These are phyloP conservation scores for Comarum palustre DNA, from an alignment of 306 rosid genomes.

Conservation along the genomic window DNA sequence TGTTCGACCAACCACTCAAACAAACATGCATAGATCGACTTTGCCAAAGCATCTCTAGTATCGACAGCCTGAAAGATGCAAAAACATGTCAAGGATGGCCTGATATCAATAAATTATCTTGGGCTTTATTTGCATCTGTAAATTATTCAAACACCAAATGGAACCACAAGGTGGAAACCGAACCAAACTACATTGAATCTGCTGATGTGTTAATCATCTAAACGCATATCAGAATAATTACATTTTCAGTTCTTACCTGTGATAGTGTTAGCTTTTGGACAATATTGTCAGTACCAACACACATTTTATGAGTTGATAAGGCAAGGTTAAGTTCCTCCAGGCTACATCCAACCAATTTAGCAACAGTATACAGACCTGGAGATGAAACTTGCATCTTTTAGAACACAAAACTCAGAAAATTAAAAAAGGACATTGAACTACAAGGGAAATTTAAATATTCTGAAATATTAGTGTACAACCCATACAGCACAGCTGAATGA, in stretches of 20 bases:
- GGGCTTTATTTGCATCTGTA: background rate
- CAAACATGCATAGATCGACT: slow-evolving; percentile 84
- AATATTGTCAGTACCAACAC: slow-evolving; percentile 80
- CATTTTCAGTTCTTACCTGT: slow-evolving; percentile 45
- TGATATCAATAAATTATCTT: background rate
- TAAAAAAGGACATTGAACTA: background rate
- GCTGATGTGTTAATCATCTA: background rate
- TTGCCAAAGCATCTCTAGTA: slow-evolving; percentile 97
- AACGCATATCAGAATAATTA: background rate
- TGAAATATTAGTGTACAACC: background rate
- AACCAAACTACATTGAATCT: background rate
- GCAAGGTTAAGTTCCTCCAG: slow-evolving; percentile 75
- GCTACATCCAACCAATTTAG: slow-evolving; percentile 75
- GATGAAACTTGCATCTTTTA: slow-evolving; percentile 17
- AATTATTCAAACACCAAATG: background rate
- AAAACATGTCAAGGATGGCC: background rate
- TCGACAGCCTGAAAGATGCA: slow-evolving; percentile 65
- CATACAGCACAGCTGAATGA: background rate
- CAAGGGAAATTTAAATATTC: background rate
- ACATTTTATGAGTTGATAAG: slow-evolving; percentile 87
- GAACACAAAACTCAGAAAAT: slow-evolving; percentile 14
- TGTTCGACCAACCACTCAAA: slow-evolving; percentile 98
- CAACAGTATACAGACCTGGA: slow-evolving; percentile 62
- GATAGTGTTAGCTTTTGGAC: slow-evolving; percentile 80
- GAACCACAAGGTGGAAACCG: background rate